These are phyloP conservation scores for Aureobasidium sp. DNA, from an alignment of 2,329 filamentous ascomycete species.

Conservation along the genomic window DNA sequence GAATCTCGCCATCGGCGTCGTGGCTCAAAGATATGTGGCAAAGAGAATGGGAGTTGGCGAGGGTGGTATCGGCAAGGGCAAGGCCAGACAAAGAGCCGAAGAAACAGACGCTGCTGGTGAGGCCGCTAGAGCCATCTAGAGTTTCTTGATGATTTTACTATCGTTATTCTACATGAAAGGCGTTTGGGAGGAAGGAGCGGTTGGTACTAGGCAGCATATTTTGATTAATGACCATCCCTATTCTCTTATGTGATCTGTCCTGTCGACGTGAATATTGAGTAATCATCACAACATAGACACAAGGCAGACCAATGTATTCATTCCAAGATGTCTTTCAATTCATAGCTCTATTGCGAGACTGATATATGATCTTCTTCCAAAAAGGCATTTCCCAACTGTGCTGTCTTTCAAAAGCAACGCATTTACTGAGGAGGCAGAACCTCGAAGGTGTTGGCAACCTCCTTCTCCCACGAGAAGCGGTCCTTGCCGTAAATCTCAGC, in stretches of 20 bases:
- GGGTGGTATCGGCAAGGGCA: constrained; percentile 54
- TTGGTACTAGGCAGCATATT: background rate
- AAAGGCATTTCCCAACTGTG: too few relatives aligned
- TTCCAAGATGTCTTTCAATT: background rate
- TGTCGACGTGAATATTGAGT: too few relatives aligned
- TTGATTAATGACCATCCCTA: background rate
- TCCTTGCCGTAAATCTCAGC: constrained; percentile 50
- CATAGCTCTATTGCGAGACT: background rate
- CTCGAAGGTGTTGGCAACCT: constrained; percentile 40
- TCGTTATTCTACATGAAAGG: background rate
- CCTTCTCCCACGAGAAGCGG: constrained; percentile 35
- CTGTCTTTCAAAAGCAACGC: background rate
- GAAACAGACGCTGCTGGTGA: constrained; percentile 50
- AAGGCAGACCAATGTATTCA: too few relatives aligned
- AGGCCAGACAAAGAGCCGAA: constrained; percentile 44
- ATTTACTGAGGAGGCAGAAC: constrained; percentile 26
- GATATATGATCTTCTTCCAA: background rate
- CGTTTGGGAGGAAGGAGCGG: background rate
- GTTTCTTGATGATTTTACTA: background rate
- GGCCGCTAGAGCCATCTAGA: constrained; percentile 45
- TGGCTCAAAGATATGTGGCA: constrained; percentile 92
- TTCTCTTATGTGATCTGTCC: too few relatives aligned
- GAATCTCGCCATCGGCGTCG: constrained; percentile 66
- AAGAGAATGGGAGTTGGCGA: constrained; percentile 93
- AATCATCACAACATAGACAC: too few relatives aligned